A percentile compares a stretch with the other conserved stretches of the same genome.
These are phyloP conservation scores for Phialocephala subalpina DNA, from an alignment of 2,329 filamentous ascomycete genomes.

Conservation along the genomic window DNA sequence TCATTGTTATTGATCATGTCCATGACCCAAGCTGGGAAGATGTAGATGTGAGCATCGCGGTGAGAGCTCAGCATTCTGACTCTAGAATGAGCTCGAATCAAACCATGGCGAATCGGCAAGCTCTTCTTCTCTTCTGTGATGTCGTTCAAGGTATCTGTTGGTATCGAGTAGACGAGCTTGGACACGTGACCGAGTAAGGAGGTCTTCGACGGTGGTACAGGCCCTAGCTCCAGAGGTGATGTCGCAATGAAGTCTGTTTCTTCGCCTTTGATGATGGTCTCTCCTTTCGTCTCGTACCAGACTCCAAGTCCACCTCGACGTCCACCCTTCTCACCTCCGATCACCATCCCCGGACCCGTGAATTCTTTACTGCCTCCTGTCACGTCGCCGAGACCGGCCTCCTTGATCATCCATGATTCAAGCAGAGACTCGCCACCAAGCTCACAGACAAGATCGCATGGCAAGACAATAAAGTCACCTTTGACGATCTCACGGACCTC, in stretches of 20 bases:
- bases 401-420: constrained; percentile 91
- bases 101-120: constrained; percentile 76
- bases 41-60: constrained; percentile 92
- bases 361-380: constrained; percentile 57
- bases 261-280: constrained; percentile 82
- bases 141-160: constrained; percentile 89
- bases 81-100: constrained; percentile 77
- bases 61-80: constrained; percentile 84
- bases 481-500: constrained; percentile 82
- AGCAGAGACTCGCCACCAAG: constrained; percentile 82
- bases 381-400: constrained; percentile 71
- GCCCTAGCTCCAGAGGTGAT: constrained; percentile 66
- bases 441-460: constrained; percentile 93
- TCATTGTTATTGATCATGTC: constrained; percentile 84
- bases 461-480: constrained; percentile 87
- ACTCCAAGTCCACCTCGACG: constrained; percentile 84
- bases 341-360: constrained; percentile 53
- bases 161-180: constrained; percentile 85
- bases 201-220: constrained; percentile 65
- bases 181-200: constrained; percentile 74
- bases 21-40: constrained; percentile 91
- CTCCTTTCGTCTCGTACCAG: constrained; percentile 87
- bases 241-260: constrained; percentile 93
- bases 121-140: constrained; percentile 77
- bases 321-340: constrained; percentile 63